Conservation (phyloP, 2,329 filamentous ascomycete genomes). For the Pseudogymnoascus sp. region DNA sequence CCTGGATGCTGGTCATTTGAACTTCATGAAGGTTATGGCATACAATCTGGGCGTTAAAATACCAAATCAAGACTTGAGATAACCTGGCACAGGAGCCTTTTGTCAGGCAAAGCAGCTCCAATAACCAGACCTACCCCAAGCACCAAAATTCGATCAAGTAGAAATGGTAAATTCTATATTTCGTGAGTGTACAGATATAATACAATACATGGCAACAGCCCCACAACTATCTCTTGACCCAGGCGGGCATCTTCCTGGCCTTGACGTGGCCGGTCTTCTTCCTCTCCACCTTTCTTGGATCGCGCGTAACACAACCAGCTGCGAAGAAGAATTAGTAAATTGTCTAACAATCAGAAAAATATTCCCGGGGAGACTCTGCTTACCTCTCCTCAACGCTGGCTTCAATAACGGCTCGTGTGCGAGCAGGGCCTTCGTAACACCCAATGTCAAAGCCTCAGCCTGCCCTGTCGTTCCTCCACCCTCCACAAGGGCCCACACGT, state of each 20-base stretch:
- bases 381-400: conserved; percentile 80
- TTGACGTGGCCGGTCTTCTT: conserved; percentile 97
- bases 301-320: conserved; percentile 91
- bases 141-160: background rate
- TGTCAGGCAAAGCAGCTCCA: background rate
- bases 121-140: background rate
- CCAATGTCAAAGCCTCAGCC: conserved; percentile 88
- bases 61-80: background rate
- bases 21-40: background rate
- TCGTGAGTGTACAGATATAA: conserved; percentile 16
- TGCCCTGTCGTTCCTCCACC: conserved; percentile 93
- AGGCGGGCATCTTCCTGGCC: conserved; percentile 94
- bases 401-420: conserved; percentile 92
- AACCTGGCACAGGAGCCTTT: background rate
- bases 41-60: background rate
- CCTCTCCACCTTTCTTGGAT: conserved; percentile 87
- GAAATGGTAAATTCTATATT: conserved; percentile 11
- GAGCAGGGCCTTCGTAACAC: conserved; percentile 78
- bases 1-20: background rate
- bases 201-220: conserved; percentile 28
- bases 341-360: conserved; percentile 28
- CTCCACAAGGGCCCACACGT: conserved; percentile 77
- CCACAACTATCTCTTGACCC: conserved; percentile 68
- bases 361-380: conserved; percentile 34
- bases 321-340: conserved; percentile 29